phyloP scores from a whole-genome alignment of 2,329 filamentous ascomycete species.

The Fusarium sp. region DNA sequence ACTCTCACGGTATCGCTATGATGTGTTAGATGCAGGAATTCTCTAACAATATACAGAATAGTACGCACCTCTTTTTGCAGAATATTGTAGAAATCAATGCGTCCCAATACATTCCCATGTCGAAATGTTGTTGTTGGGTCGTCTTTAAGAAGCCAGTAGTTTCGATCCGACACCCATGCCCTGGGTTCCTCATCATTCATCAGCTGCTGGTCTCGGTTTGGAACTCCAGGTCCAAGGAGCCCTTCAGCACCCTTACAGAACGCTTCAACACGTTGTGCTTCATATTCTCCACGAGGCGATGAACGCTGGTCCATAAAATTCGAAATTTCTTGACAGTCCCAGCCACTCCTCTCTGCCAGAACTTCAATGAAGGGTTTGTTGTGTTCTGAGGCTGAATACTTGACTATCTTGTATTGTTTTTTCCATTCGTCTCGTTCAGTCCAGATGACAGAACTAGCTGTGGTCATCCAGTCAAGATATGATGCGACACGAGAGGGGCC shows the following conservation, averaged over 20 bases:
- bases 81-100: neutral
- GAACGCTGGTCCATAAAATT: neutral
- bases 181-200: neutral
- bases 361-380: neutral
- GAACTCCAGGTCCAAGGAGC: neutral
- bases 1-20: neutral
- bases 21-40: neutral
- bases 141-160: neutral
- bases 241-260: neutral
- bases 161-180: neutral
- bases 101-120: neutral
- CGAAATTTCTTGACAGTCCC: neutral
- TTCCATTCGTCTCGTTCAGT: neutral
- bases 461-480: neutral
- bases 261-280: neutral
- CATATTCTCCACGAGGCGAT: neutral
- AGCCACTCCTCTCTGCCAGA: neutral
- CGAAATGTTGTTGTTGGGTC: fast-evolving
- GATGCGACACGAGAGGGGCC: neutral
- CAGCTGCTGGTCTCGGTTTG: neutral
- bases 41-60: no score
- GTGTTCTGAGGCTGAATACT: neutral
- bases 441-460: neutral
- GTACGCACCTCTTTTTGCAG: neutral
- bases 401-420: neutral